Percentiles rank a stretch among this genome's conserved stretches.
Evolutionary conservation across 345 rosid genomes (phyloP).

Genomic region (Trapa bicornis): DNA sequence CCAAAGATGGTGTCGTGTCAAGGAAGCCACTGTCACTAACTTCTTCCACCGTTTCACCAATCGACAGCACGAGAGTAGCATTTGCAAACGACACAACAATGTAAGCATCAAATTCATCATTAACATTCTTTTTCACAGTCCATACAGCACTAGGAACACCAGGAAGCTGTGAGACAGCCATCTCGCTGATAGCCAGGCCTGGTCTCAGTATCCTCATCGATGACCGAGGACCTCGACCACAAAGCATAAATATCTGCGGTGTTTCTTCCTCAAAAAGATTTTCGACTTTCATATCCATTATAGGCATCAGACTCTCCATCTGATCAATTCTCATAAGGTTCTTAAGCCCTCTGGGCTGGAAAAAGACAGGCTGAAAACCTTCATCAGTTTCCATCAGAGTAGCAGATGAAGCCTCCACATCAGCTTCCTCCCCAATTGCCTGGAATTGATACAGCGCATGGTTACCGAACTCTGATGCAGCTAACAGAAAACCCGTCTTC

Average conservation of each 20-base stretch:
- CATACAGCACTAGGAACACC: constrained; percentile 99
- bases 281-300: constrained; percentile 87
- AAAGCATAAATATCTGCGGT: constrained; percentile 79
- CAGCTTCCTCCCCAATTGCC: constrained; percentile 83
- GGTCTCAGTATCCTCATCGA: constrained; percentile 84
- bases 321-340: constrained; percentile 94
- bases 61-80: constrained; percentile 95
- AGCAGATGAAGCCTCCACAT: constrained; percentile 83
- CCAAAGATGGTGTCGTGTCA: constrained; percentile 88
- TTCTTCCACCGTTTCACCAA: constrained; percentile 97
- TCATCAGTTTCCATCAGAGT: constrained; percentile 92
- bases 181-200: constrained; percentile 89
- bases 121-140: constrained; percentile 87
- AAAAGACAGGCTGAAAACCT: constrained; percentile 91
- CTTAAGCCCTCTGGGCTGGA: constrained; percentile 81
- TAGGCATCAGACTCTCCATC: constrained; percentile 93
- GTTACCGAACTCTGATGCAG: constrained; percentile 95
- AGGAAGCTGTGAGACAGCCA: constrained; percentile 99
- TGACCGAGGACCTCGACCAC: constrained; percentile 97
- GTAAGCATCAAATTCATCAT: constrained; percentile 93
- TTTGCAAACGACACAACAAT: constrained; percentile 92
- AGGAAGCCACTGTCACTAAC: constrained; percentile 96
- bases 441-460: constrained; percentile 91
- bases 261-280: constrained; percentile 98
- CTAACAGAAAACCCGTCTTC: constrained; percentile 80